phyloP scores from a whole-genome alignment of 805 yeast genomes.

The Ogataea nitratoaversa region DNA sequence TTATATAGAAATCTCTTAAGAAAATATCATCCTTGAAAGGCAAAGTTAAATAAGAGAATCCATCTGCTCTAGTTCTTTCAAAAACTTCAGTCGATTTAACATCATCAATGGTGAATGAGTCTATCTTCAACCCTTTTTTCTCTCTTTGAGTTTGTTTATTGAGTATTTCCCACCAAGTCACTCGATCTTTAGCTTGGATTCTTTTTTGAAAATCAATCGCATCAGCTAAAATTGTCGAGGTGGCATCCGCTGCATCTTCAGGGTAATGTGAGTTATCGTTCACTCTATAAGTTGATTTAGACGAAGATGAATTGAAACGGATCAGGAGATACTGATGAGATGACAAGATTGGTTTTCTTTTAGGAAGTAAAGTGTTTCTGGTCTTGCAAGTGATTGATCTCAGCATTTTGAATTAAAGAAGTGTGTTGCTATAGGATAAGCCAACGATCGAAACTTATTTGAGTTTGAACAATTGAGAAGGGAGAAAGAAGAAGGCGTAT shows the following conservation, averaged over 20 bases:
- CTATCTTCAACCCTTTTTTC: constrained; percentile 69
- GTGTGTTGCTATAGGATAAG: background rate
- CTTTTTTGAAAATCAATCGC: constrained; percentile 46
- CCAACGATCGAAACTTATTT: too few species aligned
- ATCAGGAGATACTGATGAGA: background rate
- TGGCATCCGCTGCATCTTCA: constrained; percentile 67
- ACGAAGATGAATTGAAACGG: background rate
- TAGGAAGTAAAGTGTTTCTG: too few species aligned
- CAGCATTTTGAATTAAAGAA: background rate
- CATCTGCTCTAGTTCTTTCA: constrained; percentile 74
- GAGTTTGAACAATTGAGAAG: too few species aligned
- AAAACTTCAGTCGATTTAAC: constrained; percentile 67
- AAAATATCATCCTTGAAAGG: constrained; percentile 83
- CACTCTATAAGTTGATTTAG: constrained; percentile 19
- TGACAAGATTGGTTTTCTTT: too few species aligned
- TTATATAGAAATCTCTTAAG: constrained; percentile 82
- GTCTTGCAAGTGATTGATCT: background rate
- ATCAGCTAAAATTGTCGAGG: constrained; percentile 66
- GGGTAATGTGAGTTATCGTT: constrained; percentile 35
- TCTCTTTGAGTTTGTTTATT: constrained; percentile 65
- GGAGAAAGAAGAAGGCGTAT: too few species aligned
- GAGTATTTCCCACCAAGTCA: constrained; percentile 86
- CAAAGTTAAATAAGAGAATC: constrained; percentile 62
- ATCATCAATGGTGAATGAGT: constrained; percentile 65
- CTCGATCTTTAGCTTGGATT: constrained; percentile 35